Percentiles rank a stretch among this genome's conserved stretches.
Evolutionary conservation across 2,329 filamentous ascomycete genomes (phyloP).

Genomic region (Phialemoniopsis sp.): DNA sequence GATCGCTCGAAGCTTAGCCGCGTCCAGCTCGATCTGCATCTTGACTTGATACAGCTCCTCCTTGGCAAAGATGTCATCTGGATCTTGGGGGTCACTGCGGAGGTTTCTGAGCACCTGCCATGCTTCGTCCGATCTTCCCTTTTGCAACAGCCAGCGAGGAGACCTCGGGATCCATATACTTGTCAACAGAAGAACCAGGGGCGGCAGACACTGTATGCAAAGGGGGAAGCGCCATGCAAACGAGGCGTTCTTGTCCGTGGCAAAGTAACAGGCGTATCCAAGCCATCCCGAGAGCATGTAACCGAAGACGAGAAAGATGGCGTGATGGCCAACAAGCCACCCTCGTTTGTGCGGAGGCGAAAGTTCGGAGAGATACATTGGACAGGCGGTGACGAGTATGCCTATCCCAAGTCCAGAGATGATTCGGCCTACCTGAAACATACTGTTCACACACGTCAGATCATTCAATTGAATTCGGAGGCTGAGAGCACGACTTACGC

Average conservation of each 20-base stretch:
- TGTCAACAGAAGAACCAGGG: slow-evolving; percentile 31
- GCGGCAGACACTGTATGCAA: slow-evolving; percentile 30
- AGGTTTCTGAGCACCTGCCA: slow-evolving; percentile 33
- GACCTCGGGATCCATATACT: slow-evolving; percentile 38
- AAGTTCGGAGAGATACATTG: slow-evolving; percentile 39
- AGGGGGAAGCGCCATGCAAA: slow-evolving; percentile 42
- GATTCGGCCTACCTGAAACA: slow-evolving; percentile 38
- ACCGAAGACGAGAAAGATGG: slow-evolving; percentile 41
- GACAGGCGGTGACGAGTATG: slow-evolving; percentile 33
- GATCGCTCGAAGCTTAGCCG: slow-evolving; percentile 29
- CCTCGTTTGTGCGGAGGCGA: slow-evolving; percentile 32
- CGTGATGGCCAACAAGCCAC: slow-evolving; percentile 39
- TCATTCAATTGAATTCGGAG: no score
- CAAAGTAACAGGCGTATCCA: slow-evolving; percentile 36
- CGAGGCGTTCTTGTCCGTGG: slow-evolving; percentile 19
- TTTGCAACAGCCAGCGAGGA: slow-evolving; percentile 43
- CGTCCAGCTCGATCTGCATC: slow-evolving; percentile 38
- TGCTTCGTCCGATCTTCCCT: slow-evolving; percentile 40
- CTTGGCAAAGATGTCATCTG: slow-evolving; percentile 32
- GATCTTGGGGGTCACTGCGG: slow-evolving; percentile 29
- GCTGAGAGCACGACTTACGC: slow-evolving; percentile 20
- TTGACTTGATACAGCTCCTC: slow-evolving; percentile 42
- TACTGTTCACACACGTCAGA: slow-evolving; percentile 21
- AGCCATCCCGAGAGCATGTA: slow-evolving; percentile 39
- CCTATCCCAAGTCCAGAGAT: slow-evolving; percentile 35